These are phyloP conservation scores for Colletotrichum euphorbiae DNA, from an alignment of 2,329 filamentous ascomycete genomes.

Conservation along the genomic window DNA sequence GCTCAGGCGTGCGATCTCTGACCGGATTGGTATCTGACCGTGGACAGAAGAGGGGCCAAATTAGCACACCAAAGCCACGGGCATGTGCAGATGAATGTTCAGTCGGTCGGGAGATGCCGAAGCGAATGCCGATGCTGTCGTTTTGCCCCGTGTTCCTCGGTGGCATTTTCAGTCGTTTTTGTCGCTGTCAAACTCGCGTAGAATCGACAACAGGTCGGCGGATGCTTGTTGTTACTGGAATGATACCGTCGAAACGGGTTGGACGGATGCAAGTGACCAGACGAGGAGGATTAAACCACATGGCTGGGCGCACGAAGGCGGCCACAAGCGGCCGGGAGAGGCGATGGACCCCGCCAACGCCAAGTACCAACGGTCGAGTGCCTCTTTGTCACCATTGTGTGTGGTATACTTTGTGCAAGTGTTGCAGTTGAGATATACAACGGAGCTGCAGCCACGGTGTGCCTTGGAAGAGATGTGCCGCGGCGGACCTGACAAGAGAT, in stretches of 20 bases:
- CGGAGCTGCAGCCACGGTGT: slow-evolving; percentile 35
- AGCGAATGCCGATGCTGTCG: slow-evolving; percentile 29
- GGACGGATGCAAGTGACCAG: slow-evolving; percentile 30
- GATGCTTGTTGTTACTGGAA: slow-evolving; percentile 8
- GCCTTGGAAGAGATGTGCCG: slow-evolving; percentile 2
- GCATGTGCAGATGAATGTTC: slow-evolving; percentile 38
- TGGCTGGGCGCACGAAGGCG: slow-evolving; percentile 34
- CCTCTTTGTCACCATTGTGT: slow-evolving; percentile 26
- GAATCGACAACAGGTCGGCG: background rate
- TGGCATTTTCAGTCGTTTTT: slow-evolving; percentile 4
- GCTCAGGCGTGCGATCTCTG: slow-evolving; percentile 45
- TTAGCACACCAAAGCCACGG: slow-evolving; percentile 26
- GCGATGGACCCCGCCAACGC: slow-evolving; percentile 20
- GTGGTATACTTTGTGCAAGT: slow-evolving; percentile 25
- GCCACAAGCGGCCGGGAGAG: slow-evolving; percentile 30
- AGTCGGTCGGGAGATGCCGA: slow-evolving; percentile 38
- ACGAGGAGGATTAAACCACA: slow-evolving; percentile 28
- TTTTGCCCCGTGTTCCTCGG: slow-evolving; percentile 16
- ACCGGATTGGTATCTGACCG: slow-evolving; percentile 49
- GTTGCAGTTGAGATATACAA: slow-evolving; percentile 29
- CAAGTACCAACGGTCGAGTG: slow-evolving; percentile 27
- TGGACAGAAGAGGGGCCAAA: slow-evolving; percentile 30
- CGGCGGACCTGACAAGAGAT: background rate
- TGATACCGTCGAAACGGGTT: slow-evolving; percentile 24
- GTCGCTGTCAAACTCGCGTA: slow-evolving; percentile 8